Conservation (phyloP, 1,139 yeast species). For the Lodderomyces pseudojiufengensis region DNA sequence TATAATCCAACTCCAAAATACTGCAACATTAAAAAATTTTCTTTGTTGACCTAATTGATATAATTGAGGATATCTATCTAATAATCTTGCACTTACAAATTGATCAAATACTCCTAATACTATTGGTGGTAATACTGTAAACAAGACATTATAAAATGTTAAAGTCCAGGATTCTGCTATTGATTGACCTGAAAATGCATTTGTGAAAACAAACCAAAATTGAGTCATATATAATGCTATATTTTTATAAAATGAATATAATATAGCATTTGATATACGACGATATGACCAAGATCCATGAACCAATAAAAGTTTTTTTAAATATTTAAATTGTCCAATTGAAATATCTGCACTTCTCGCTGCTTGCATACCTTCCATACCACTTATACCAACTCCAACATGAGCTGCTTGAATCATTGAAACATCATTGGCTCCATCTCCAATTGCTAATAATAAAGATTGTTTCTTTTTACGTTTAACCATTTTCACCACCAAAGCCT, state of each 20-base stretch:
- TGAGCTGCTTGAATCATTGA: slow-evolving; percentile 99
- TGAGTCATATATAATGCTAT: slow-evolving; percentile 95
- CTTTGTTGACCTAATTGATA: slow-evolving; percentile 89
- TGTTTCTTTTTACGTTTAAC: slow-evolving; percentile 58
- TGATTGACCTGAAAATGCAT: slow-evolving; percentile 93
- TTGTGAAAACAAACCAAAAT: slow-evolving; percentile 93
- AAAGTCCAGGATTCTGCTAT: slow-evolving; percentile 97
- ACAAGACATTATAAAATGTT: slow-evolving; percentile 92
- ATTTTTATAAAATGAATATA: slow-evolving; percentile 94
- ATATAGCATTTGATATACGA: slow-evolving; percentile 84
- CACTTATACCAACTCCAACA: slow-evolving; percentile 97
- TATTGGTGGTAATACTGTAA: slow-evolving; percentile 93
- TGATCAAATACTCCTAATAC: slow-evolving; percentile 96
- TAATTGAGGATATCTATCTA: slow-evolving; percentile 89
- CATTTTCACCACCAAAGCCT: slow-evolving; percentile 90
- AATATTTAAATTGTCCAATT: slow-evolving; percentile 89
- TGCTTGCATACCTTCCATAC: slow-evolving; percentile 99
- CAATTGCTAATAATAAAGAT: slow-evolving; percentile 84
- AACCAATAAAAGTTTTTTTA: slow-evolving; percentile 77
- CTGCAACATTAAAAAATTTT: slow-evolving; percentile 81
- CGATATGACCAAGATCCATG: slow-evolving; percentile 99
- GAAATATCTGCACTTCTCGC: slow-evolving; percentile 97
- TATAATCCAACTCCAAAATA: slow-evolving; percentile 96
- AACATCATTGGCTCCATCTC: slow-evolving; percentile 98
- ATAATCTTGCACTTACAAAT: slow-evolving; percentile 83